Conservation (phyloP, 441 rosid genomes). For the Mallotus repandus region DNA sequence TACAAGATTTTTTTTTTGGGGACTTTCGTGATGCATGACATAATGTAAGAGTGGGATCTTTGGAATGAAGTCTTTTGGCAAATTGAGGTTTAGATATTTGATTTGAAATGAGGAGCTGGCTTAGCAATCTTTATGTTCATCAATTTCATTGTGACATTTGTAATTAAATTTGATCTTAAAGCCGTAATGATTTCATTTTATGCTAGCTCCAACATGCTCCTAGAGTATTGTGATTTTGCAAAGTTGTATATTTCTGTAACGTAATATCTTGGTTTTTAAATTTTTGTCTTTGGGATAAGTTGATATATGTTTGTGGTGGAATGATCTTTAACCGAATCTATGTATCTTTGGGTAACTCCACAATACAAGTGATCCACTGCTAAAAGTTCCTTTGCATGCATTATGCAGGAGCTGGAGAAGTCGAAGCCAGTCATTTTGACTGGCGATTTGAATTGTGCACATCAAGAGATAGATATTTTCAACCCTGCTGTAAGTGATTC, state of each 20-base stretch:
- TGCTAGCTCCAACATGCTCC: neutral
- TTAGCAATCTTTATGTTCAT: neutral
- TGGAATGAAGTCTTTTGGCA: neutral
- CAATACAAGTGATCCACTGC: neutral
- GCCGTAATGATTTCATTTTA: slow-evolving; percentile 2
- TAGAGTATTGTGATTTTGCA: neutral
- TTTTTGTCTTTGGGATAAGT: neutral
- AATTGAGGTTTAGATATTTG: neutral
- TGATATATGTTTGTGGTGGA: neutral
- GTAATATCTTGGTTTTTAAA: neutral
- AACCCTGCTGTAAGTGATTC: slow-evolving; percentile 70
- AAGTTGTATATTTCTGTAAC: neutral
- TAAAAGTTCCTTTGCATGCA: slow-evolving; percentile 18
- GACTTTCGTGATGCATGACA: neutral
- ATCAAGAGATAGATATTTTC: slow-evolving; percentile 88
- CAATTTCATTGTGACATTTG: neutral
- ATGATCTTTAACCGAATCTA: neutral
- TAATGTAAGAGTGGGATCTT: neutral
- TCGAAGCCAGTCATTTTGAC: slow-evolving; percentile 90
- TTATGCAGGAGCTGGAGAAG: slow-evolving; percentile 79
- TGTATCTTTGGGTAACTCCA: neutral
- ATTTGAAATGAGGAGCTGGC: neutral
- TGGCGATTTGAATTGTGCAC: slow-evolving; percentile 94
- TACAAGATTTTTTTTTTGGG: neutral
- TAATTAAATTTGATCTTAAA: neutral